Base-by-base conservation (phyloP, 2,329 filamentous ascomycete species). In the Zarea fungicola region DNA sequence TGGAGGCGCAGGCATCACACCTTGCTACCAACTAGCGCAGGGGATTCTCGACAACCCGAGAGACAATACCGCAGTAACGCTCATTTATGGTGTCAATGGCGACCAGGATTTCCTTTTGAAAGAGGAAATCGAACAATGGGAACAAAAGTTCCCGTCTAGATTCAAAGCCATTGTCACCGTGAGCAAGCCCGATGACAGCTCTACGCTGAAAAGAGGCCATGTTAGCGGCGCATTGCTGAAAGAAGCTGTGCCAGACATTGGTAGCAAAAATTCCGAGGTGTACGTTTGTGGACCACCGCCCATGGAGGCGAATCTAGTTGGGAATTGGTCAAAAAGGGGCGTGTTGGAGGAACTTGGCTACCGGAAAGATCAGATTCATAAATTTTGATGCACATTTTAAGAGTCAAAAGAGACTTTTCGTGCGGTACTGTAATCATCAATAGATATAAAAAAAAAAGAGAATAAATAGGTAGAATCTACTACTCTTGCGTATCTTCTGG, bases 1-100 rank as follows among this genome's bases (percentile, higher is more conserved):
- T 1, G 85, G 85, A 37, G 85, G 85, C 11, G 83, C 83, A 0
- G 85, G 85, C 16, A 86, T 89, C 54, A 88, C 84, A 1, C 85
- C 85, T 0, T 75, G 84, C 55, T 87, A 80, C 60, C 81, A 85
- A 60, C 74, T 87, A 2, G 71, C 77, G 2, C 76, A 73, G 42
- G 79, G 79, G 2, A 83, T 86, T 49, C 67, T 85, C n/a, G 63
- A 68, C 37, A 78, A 87, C 58, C 74, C 81, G 0, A 64, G 72
- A 1, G 84, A 88, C 56, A 70, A 68, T 51, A 88, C 85, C 1
- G 73, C 72, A 46, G 71, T 88, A 36, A 81, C 78, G 0, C 72
- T 89, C 1, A 68, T 89, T 0, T 85, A 81, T 58, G 84, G 83
- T 28, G 81, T 81, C 16, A 42, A 42, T 19, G 6, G 26, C 18